Percentiles rank a stretch among this genome's conserved stretches.
These are phyloP conservation scores for Nicotiana attenuata DNA, from an alignment of 257 asterid genomes.

Conservation along the genomic window DNA sequence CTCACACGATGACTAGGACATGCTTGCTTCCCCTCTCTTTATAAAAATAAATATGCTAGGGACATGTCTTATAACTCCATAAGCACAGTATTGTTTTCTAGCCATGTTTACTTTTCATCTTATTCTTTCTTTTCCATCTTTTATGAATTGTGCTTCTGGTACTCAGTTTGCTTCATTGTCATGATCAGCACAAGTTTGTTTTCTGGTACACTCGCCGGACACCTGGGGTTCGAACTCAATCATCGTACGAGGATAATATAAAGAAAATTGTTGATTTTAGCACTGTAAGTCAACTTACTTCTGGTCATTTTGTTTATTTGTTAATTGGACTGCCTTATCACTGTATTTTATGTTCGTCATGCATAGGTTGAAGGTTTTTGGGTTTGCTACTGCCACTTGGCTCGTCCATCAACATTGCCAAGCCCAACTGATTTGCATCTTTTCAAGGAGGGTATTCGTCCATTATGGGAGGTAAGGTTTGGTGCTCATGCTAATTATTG, in stretches of 20 bases:
- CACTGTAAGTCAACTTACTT: slow-evolving; percentile 47
- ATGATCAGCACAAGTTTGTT: slow-evolving; percentile 66
- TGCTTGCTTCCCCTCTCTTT: not conserved
- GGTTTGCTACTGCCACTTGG: slow-evolving; percentile 93
- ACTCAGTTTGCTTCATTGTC: slow-evolving; percentile 10
- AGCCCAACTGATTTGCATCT: slow-evolving; percentile 96
- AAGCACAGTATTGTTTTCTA: not conserved
- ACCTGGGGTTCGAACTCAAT: slow-evolving; percentile 85
- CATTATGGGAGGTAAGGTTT: slow-evolving; percentile 86
- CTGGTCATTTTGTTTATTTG: not conserved
- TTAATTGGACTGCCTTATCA: not conserved
- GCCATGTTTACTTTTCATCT: slow-evolving; percentile 11
- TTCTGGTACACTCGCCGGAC: slow-evolving; percentile 98
- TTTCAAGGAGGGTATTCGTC: slow-evolving; percentile 96
- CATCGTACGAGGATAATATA: slow-evolving; percentile 90
- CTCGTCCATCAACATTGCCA: slow-evolving; percentile 79
- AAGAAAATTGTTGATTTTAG: slow-evolving; percentile 90
- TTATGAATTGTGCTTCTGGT: not conserved
- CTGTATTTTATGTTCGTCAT: not conserved
- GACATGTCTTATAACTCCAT: not conserved
- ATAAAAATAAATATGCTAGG: not conserved
- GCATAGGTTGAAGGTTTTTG: slow-evolving; percentile 87
- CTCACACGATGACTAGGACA: not conserved
- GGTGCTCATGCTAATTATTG: slow-evolving; percentile 8
- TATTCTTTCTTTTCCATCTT: not conserved